Conservation (phyloP, 1,284 basidiomycete genomes). For the Heterobasidion irregulare region DNA sequence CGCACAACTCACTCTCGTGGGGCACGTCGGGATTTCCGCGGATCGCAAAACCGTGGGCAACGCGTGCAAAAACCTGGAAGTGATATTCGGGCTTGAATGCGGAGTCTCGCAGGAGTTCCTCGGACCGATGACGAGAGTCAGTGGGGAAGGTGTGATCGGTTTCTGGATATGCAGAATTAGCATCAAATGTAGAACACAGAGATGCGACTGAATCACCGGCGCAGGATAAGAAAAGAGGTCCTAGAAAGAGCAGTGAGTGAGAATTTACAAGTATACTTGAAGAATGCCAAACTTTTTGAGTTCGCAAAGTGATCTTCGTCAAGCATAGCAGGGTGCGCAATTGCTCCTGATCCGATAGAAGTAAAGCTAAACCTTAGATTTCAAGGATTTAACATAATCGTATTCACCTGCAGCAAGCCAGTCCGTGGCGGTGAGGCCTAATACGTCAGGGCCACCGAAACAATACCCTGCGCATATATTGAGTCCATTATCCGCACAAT, state of each 20-base stretch:
- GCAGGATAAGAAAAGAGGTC: background rate
- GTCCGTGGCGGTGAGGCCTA: conserved; percentile 34
- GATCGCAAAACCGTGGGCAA: conserved; percentile 35
- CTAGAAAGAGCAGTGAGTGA: background rate
- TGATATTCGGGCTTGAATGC: conserved; percentile 33
- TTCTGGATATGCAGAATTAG: background rate
- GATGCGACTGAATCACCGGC: background rate
- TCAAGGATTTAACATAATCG: background rate
- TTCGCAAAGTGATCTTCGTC: conserved; percentile 36
- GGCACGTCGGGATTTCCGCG: conserved; percentile 25
- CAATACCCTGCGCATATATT: conserved; percentile 35
- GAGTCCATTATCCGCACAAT: background rate
- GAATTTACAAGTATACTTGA: background rate
- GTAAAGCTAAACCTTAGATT: background rate
- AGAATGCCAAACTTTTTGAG: background rate
- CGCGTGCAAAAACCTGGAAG: conserved; percentile 40
- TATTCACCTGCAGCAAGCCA: conserved; percentile 39
- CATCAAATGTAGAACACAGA: background rate
- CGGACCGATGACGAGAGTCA: background rate
- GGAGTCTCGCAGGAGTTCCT: conserved; percentile 26
- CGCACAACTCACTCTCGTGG: background rate
- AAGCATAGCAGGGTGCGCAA: conserved; percentile 49
- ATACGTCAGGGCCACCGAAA: conserved; percentile 45
- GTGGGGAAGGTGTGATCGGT: background rate
- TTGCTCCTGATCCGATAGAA: conserved; percentile 30